Evolutionary conservation across 805 yeast genomes (phyloP).

Genomic region (Lachancea quebecensis): DNA sequence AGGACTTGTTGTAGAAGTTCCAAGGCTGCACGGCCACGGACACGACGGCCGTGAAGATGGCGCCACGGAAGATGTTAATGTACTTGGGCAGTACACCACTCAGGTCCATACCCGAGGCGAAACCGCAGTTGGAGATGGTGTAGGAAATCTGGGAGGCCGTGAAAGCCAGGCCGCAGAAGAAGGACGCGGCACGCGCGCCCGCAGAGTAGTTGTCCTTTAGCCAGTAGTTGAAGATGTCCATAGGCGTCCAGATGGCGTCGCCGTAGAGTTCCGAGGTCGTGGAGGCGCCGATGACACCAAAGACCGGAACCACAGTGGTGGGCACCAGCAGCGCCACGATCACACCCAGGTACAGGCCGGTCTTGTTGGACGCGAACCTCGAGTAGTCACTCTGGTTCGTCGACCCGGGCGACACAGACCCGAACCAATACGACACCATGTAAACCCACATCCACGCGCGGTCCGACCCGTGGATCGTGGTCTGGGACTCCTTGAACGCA

Average conservation of each 20-base stretch:
- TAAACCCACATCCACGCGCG: conserved; percentile 40
- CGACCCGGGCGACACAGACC: conserved; percentile 36
- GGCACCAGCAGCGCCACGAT: conserved; percentile 18
- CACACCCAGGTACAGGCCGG: conserved; percentile 17
- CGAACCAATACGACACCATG: conserved; percentile 38
- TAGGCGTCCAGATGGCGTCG: conserved; percentile 33
- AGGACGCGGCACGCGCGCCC: conserved; percentile 33
- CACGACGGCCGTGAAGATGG: conserved; percentile 26
- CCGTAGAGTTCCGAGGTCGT: conserved; percentile 28
- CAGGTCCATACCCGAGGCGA: conserved; percentile 36
- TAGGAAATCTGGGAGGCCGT: conserved; percentile 28
- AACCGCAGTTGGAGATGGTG: conserved; percentile 31
- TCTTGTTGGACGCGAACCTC: conserved; percentile 29
- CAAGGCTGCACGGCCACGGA: conserved; percentile 35
- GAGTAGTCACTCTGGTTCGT: conserved; percentile 34
- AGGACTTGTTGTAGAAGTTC: conserved; percentile 30
- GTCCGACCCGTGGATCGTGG: conserved; percentile 31
- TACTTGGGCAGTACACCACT: conserved; percentile 32
- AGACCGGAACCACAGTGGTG: conserved; percentile 32
- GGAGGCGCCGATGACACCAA: conserved; percentile 33
- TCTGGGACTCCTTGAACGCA: conserved; percentile 24
- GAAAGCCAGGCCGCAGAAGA: conserved; percentile 32
- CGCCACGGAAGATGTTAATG: conserved; percentile 32
- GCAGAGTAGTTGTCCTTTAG: conserved; percentile 27
- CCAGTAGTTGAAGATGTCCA: conserved; percentile 29